Evolutionary conservation across 768 basidiomycete species (phyloP), one percentile per base, ranked within the genome.

Genomic region (Boletus coccyginus): DNA sequence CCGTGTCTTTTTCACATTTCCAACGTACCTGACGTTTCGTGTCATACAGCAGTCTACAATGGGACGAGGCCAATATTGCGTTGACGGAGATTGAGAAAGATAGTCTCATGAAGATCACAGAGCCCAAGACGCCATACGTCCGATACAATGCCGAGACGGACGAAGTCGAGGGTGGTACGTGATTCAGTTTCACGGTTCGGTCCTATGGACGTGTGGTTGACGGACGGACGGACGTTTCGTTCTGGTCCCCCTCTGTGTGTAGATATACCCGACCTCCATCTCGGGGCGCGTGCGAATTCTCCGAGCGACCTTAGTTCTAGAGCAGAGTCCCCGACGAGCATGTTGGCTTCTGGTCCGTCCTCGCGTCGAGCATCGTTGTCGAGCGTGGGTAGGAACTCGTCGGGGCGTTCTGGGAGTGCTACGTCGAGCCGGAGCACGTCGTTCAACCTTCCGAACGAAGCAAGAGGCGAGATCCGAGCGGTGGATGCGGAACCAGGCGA

Each of bases 41-140:
- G 31, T 44, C 38, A 0, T 57, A 9, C 52, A 79, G 81, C 62
- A 94, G 87, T 64, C 68, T 97, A 66, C 90, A 92, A 67, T 98
- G 94, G 94, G 95, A 98, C 67, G 94, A 98, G 66, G 91, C 85
- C 70, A 98, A 97, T 68, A 79, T 98, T 36, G 91, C 92, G 27
- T 72, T 91, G 66, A 97, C 94, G 1, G 94, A 98, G 73, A 86
- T 93, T 62, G 85, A 90, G 79, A 96, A 96, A 73, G 94, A 96
- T 66, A 94, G 92, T 60, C 77, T 94, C 68, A 98, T 97, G 94
- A 98, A 97, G 83, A 98, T 98, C 67, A 94, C 92, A 3, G 94
- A 98, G 67, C 94, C 94, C 51, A 98, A 98, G 81, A 98, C 94
- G 11, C 94, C 94, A 2, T 98, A 90, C 73, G 94, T 98, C 52